Conservation (phyloP, 2,329 filamentous ascomycete genomes). For the Chaetothyriales sp. region DNA sequence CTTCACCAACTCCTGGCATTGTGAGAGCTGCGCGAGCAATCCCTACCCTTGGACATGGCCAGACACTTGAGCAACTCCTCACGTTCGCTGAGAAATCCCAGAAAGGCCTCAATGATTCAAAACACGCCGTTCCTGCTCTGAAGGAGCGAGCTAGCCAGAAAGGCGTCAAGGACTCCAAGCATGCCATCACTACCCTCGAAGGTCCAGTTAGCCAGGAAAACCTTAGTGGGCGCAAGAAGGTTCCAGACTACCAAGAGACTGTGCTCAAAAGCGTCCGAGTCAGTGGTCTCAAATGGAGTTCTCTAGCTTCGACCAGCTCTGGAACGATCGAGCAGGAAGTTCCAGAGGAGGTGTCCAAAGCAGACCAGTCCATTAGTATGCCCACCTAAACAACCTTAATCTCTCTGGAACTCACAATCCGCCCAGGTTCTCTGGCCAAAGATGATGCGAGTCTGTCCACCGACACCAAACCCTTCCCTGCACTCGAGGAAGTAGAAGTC, state of each 20-base stretch:
- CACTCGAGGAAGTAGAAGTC: background rate
- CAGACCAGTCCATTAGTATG: background rate
- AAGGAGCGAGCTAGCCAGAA: background rate
- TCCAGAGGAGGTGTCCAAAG: background rate
- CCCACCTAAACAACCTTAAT: background rate
- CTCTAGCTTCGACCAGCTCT: too few species aligned
- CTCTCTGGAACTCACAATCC: background rate
- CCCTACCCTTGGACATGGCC: too few species aligned
- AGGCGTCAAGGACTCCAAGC: background rate
- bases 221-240: too few species aligned
- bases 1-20: too few species aligned
- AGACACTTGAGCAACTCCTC: background rate
- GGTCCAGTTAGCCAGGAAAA: background rate
- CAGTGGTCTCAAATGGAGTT: too few species aligned
- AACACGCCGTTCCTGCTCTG: background rate
- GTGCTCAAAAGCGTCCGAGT: too few species aligned
- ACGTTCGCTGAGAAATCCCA: background rate
- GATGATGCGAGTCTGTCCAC: background rate
- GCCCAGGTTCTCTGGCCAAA: background rate
- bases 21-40: too few species aligned
- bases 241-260: too few species aligned
- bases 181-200: background rate
- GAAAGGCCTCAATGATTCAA: background rate
- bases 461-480: background rate
- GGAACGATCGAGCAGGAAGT: too few species aligned